Conservation (phyloP, 176 grass and related monocot species). For the Hordeum marinum region DNA sequence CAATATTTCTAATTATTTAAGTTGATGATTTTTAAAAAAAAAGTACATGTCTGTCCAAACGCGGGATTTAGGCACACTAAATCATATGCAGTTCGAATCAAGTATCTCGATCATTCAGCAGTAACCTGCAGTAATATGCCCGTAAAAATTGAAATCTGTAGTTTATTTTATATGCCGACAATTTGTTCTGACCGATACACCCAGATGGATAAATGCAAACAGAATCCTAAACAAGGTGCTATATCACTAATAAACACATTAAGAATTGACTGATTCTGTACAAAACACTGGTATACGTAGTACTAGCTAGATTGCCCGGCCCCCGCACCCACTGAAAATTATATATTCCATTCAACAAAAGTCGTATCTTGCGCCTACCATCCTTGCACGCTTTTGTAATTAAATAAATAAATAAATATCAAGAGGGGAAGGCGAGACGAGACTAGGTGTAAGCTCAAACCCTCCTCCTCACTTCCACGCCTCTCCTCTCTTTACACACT, state of each 20-base stretch:
- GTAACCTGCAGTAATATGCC: not conserved
- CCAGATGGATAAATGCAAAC: conserved; percentile 17
- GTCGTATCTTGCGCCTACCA: conserved; percentile 48
- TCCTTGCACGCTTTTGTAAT: conserved; percentile 31
- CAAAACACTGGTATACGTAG: not conserved
- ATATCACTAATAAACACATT: conserved; percentile 14
- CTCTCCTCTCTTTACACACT: conserved; percentile 43
- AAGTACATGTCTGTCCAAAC: not conserved
- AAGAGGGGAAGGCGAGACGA: conserved; percentile 6
- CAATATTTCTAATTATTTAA: too few species aligned
- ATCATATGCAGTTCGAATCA: not conserved
- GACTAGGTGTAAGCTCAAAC: conserved; percentile 31
- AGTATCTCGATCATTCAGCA: conserved; percentile 5
- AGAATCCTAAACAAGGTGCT: conserved; percentile 17
- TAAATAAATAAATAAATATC: not conserved
- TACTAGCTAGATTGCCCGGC: conserved; percentile 22
- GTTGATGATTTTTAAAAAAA: too few species aligned
- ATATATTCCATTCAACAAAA: conserved; percentile 30
- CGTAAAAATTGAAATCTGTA: too few species aligned
- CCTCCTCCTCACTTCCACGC: conserved; percentile 38
- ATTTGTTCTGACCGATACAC: not conserved
- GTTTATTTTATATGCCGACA: not conserved
- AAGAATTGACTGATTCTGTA: conserved; percentile 6
- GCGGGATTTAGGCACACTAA: not conserved
- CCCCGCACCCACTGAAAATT: conserved; percentile 20